Conservation (phyloP, 192 early-diverging fungal genomes). For the Backusella westeae region DNA sequence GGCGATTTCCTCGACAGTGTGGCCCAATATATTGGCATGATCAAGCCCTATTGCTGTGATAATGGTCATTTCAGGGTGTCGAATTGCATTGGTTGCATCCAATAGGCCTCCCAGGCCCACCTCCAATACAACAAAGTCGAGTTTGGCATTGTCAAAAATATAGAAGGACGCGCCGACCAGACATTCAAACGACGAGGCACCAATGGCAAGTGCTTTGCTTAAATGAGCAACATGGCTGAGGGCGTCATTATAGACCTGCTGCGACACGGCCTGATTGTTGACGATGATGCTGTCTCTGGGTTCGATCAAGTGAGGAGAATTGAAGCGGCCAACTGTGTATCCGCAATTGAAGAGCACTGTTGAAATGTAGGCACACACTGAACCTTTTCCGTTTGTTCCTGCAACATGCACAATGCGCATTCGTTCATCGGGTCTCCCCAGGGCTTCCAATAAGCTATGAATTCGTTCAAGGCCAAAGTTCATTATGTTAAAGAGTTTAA, state of each 20-base stretch:
- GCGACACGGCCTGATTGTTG: conserved; percentile 46
- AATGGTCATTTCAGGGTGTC: conserved; percentile 41
- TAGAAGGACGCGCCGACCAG: conserved; percentile 58
- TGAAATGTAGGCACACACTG: conserved; percentile 61
- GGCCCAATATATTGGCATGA: conserved; percentile 72
- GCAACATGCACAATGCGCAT: conserved; percentile 69
- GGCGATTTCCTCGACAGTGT: conserved; percentile 66
- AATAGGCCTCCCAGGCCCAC: conserved; percentile 78
- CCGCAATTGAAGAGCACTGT: conserved; percentile 28
- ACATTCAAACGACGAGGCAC: conserved; percentile 72
- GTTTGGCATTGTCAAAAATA: conserved; percentile 51
- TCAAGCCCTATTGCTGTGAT: conserved; percentile 74
- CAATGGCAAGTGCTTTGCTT: conserved; percentile 38
- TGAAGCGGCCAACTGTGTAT: conserved; percentile 61
- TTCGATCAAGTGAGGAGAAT: conserved; percentile 74
- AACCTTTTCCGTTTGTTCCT: conserved; percentile 91
- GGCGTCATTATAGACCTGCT: conserved; percentile 38
- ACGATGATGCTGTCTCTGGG: conserved; percentile 66
- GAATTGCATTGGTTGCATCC: conserved; percentile 84
- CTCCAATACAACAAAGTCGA: conserved; percentile 79
- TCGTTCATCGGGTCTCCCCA: conserved; percentile 46
- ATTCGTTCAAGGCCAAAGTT: conserved; percentile 57
- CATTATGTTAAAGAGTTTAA: conserved; percentile 24
- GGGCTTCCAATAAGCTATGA: conserved; percentile 32
- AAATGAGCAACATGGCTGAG: conserved; percentile 38